These are phyloP conservation scores for Trichophyton benhamiae DNA, from an alignment of 2,329 filamentous ascomycete genomes.

Conservation along the genomic window DNA sequence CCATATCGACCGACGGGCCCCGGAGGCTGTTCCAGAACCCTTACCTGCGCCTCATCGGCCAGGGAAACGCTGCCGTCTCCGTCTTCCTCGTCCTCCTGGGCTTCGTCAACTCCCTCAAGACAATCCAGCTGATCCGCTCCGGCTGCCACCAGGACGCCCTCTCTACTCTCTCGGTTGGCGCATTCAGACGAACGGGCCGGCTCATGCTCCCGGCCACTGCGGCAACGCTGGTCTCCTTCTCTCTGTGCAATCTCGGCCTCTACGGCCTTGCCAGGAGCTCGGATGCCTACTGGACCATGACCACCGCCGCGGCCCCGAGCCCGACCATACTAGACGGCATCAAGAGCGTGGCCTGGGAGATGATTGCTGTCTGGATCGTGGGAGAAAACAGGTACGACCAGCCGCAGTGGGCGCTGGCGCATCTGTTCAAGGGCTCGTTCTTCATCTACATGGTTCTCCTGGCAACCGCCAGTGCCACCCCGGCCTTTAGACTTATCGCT, in stretches of 20 bases:
- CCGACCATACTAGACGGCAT: constrained; percentile 33
- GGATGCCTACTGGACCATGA: constrained; percentile 48
- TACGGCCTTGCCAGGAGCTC: constrained; percentile 45
- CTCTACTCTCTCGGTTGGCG: constrained; percentile 43
- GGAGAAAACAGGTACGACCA: constrained; percentile 43
- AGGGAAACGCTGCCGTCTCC: constrained; percentile 53
- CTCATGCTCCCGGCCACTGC: constrained; percentile 46
- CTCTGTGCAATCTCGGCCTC: constrained; percentile 44
- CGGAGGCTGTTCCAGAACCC: constrained; percentile 46
- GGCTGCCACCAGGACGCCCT: constrained; percentile 45
- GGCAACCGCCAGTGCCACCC: constrained; percentile 39
- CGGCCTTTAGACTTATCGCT: constrained; percentile 39
- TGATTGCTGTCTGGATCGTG: constrained; percentile 42
- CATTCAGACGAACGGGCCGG: constrained; percentile 46
- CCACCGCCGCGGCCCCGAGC: constrained; percentile 36
- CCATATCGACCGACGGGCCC: constrained; percentile 32
- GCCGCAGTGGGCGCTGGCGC: constrained; percentile 47
- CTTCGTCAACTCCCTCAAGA: constrained; percentile 52
- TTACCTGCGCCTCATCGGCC: constrained; percentile 46
- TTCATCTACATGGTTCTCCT: constrained; percentile 44
- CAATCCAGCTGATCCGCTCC: constrained; percentile 43
- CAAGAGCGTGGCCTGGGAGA: constrained; percentile 33
- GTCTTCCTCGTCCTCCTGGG: constrained; percentile 55
- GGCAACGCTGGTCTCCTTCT: constrained; percentile 45
- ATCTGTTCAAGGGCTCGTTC: constrained; percentile 44